Evolutionary conservation across 2,329 filamentous ascomycete species (phyloP).

Genomic region (Botryotinia narcissicola): DNA sequence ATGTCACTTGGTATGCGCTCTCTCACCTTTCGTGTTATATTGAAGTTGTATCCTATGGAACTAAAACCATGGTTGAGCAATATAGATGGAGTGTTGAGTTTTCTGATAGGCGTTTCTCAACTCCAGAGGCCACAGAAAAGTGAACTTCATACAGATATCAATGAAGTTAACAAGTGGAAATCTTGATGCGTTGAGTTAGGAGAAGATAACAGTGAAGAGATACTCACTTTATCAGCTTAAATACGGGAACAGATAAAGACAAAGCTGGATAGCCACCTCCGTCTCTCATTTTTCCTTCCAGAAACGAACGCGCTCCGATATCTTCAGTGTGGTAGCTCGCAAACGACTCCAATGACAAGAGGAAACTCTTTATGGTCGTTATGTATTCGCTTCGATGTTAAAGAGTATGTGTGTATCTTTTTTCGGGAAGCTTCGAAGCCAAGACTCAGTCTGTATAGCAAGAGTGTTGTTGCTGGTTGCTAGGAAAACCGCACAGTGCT

Average conservation of each 20-base stretch:
- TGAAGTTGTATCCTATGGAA: neutral
- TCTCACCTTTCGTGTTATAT: neutral
- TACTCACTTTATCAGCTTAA: neutral
- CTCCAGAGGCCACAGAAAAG: neutral
- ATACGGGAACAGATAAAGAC: neutral
- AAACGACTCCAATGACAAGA: neutral
- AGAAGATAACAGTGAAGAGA: neutral
- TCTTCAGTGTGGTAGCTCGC: neutral
- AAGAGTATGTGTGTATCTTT: neutral
- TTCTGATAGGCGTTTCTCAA: neutral
- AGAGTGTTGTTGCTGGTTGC: neutral
- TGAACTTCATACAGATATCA: neutral
- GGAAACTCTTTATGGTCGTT: neutral
- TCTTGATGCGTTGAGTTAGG: neutral
- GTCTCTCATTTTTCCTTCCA: neutral
- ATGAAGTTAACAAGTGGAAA: neutral
- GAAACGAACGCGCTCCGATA: neutral
- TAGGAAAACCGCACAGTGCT: neutral
- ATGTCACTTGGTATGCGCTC: neutral
- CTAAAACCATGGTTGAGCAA: neutral
- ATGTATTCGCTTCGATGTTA: neutral
- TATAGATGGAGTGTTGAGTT: neutral
- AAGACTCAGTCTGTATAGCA: neutral
- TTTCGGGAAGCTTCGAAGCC: neutral
- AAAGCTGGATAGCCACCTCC: neutral